Percentiles rank a stretch among this genome's conserved stretches.
These are phyloP conservation scores for Hymenoscyphus scutula DNA, from an alignment of 2,329 filamentous ascomycete genomes.

Conservation along the genomic window DNA sequence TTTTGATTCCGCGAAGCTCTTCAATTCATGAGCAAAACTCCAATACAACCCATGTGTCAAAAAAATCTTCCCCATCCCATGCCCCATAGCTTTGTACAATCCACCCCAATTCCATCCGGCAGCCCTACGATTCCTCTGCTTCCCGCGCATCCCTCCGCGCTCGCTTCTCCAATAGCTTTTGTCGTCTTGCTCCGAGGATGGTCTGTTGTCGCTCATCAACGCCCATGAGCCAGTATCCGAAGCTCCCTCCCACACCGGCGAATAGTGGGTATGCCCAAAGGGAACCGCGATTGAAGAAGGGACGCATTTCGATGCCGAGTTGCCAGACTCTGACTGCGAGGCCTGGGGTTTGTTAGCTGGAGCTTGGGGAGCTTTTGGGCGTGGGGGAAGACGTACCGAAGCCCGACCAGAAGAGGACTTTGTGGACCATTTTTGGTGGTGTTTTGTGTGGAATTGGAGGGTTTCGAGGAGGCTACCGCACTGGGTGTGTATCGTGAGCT, in stretches of 20 bases:
- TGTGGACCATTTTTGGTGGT: conserved; percentile 39
- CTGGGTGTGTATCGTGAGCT: neutral
- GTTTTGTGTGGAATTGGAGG: neutral
- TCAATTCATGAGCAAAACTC: neutral
- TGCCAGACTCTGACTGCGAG: conserved; percentile 92
- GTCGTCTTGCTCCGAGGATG: conserved; percentile 75
- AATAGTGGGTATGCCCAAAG: conserved; percentile 93
- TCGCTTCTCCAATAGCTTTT: conserved; percentile 83
- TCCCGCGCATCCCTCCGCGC: conserved; percentile 66
- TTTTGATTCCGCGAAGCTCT: neutral
- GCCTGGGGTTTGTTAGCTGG: conserved; percentile 54
- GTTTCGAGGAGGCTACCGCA: neutral
- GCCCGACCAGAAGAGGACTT: conserved; percentile 79
- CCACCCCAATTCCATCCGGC: neutral
- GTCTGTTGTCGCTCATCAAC: conserved; percentile 80
- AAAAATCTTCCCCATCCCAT: conserved; percentile 4
- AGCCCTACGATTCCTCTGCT: conserved; percentile 28
- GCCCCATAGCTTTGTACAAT: conserved; percentile 11
- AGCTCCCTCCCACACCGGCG: conserved; percentile 79
- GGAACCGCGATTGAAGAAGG: conserved; percentile 79
- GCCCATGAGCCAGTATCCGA: conserved; percentile 95
- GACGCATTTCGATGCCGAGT: conserved; percentile 97
- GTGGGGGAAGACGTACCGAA: conserved; percentile 64
- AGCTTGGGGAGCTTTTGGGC: conserved; percentile 19
- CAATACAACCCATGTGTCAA: conserved; percentile 3